Evolutionary conservation across 345 rosid genomes (phyloP).

Genomic region (Eucalyptus caleyi): DNA sequence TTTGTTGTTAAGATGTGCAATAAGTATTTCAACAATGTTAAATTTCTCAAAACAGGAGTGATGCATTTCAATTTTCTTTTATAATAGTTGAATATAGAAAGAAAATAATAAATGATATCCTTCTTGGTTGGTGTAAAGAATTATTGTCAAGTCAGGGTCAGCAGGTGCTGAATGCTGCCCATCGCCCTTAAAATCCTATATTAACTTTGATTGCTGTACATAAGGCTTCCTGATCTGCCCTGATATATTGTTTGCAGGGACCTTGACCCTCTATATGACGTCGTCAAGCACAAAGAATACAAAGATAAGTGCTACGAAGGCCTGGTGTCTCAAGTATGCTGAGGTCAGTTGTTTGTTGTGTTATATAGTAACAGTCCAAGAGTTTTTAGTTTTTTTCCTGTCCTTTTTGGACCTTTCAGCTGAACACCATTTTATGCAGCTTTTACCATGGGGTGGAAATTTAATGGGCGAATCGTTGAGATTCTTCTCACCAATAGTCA

Average conservation of each 20-base stretch:
- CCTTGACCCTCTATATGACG: slow-evolving; percentile 73
- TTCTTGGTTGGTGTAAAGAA: not conserved
- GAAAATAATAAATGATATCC: not conserved
- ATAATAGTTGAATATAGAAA: not conserved
- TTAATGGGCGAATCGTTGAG: slow-evolving; percentile 47
- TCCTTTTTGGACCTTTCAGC: not conserved
- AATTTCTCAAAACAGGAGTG: not conserved
- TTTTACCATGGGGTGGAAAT: slow-evolving; percentile 94
- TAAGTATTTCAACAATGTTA: not conserved
- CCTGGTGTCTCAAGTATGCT: slow-evolving; percentile 47
- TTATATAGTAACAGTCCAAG: not conserved
- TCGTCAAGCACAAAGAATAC: slow-evolving; percentile 37
- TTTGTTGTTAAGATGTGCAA: not conserved
- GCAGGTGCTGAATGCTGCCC: not conserved
- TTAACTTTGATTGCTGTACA: not conserved
- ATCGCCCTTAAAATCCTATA: not conserved
- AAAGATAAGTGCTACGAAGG: slow-evolving; percentile 59
- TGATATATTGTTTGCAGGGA: slow-evolving; percentile 36
- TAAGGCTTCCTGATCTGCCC: not conserved
- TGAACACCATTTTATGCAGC: slow-evolving; percentile 51
- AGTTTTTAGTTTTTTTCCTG: not conserved
- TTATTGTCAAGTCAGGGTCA: not conserved
- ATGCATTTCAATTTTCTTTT: not conserved
- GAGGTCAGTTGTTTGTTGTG: slow-evolving; percentile 28
- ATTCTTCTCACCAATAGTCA: slow-evolving; percentile 63